A percentile compares a stretch with the other conserved stretches of the same genome.
Conservation (phyloP, 345 rosid species). For the Pugionium cornutum region DNA sequence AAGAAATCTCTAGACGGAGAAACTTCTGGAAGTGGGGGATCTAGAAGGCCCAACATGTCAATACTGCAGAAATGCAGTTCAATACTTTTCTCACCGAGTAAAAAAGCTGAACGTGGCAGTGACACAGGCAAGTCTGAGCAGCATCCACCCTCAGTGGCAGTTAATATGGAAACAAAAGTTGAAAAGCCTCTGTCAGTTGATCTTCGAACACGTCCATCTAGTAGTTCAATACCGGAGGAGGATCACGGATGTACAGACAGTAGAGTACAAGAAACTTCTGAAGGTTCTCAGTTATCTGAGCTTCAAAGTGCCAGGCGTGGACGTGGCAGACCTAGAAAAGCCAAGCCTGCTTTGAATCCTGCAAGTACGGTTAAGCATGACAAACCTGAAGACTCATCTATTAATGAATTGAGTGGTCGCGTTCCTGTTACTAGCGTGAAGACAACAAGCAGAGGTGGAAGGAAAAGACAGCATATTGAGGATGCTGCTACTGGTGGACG, state of each 20-base stretch:
- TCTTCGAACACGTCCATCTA: conserved; percentile 42
- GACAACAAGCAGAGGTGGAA: conserved; percentile 42
- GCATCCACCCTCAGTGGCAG: conserved; percentile 33
- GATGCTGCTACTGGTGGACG: conserved; percentile 62
- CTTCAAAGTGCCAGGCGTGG: conserved; percentile 49
- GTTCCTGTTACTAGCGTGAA: conserved; percentile 42
- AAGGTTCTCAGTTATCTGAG: conserved; percentile 65
- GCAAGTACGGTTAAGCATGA: conserved; percentile 52
- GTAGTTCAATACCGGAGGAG: conserved; percentile 37
- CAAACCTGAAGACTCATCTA: conserved; percentile 43
- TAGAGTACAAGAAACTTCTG: conserved; percentile 53
- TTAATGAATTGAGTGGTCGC: conserved; percentile 45
- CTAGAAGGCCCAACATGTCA: conserved; percentile 52
- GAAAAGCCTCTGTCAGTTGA: conserved; percentile 37
- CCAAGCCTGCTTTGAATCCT: conserved; percentile 49
- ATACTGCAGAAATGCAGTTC: conserved; percentile 65
- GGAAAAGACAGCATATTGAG: conserved; percentile 60
- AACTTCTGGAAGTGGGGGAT: conserved; percentile 44
- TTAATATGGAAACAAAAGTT: conserved; percentile 32
- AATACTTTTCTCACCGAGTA: conserved; percentile 65
- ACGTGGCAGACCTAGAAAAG: conserved; percentile 46
- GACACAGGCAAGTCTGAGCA: conserved; percentile 37
- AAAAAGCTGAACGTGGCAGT: conserved; percentile 45
- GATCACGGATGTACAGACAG: conserved; percentile 48
- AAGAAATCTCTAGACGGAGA: conserved; percentile 43